Evolutionary conservation across 1,284 basidiomycete species (phyloP).

Genomic region (Apiotrichum sp.): DNA sequence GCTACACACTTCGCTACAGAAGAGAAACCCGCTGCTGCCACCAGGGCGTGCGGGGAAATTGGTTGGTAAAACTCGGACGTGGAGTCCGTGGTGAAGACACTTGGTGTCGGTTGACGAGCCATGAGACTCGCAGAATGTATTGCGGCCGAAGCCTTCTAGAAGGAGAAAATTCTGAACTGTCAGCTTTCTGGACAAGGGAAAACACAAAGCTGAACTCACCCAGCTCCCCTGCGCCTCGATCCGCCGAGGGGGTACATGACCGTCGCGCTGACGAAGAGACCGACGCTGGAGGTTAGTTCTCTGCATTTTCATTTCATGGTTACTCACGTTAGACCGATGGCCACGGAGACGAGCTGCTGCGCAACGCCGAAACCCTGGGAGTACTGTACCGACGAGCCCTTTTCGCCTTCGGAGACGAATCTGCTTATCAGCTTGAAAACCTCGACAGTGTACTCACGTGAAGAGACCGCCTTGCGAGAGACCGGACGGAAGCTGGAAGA

Average conservation of each 20-base stretch:
- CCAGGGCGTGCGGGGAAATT: too few relatives aligned
- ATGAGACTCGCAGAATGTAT: too few relatives aligned
- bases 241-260: slow-evolving; percentile 50
- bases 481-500: slow-evolving; percentile 82
- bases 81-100: too few relatives aligned
- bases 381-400: slow-evolving; percentile 48
- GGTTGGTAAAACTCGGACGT: too few relatives aligned
- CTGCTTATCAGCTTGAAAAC: not conserved
- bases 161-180: slow-evolving; percentile 48
- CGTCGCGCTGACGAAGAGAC: slow-evolving; percentile 54
- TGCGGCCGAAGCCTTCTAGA: too few relatives aligned
- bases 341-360: slow-evolving; percentile 47
- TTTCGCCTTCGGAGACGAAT: not conserved
- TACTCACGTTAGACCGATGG: slow-evolving; percentile 50
- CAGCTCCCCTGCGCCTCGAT: slow-evolving; percentile 44
- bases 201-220: too few relatives aligned
- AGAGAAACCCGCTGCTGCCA: too few relatives aligned
- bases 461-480: slow-evolving; percentile 41
- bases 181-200: too few relatives aligned
- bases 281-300: slow-evolving; percentile 55
- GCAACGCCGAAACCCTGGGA: slow-evolving; percentile 43
- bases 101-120: too few relatives aligned
- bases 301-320: too few relatives aligned
- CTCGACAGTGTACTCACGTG: slow-evolving; percentile 31
- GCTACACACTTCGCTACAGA: too few relatives aligned